Percentiles rank a stretch among this genome's conserved stretches.
Conservation (phyloP, 371 early-diverging fungal genomes). For the Rhizopus arrhizus region DNA sequence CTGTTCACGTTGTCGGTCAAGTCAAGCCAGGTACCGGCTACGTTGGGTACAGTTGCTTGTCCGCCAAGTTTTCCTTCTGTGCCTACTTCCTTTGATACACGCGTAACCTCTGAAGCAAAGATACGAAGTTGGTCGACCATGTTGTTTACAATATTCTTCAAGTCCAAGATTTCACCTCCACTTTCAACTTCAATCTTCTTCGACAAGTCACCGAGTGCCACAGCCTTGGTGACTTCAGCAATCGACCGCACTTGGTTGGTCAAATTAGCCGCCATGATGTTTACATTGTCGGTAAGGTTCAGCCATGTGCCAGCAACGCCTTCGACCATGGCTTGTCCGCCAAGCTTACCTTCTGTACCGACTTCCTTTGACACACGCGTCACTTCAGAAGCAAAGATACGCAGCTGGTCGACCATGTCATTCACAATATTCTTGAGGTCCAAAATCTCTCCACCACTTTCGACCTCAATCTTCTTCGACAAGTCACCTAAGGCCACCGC, state of each 20-base stretch:
- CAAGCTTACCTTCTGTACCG: conserved; percentile 42
- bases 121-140: conserved; percentile 60
- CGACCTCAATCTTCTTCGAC: conserved; percentile 36
- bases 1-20: conserved; percentile 65
- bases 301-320: conserved; percentile 58
- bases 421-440: conserved; percentile 43
- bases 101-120: conserved; percentile 29
- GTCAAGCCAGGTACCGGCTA: conserved; percentile 66
- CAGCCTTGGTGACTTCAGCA: conserved; percentile 57
- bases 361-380: no score
- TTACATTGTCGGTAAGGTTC: conserved; percentile 54
- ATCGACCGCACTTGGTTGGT: conserved; percentile 60
- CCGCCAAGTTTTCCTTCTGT: conserved; percentile 59
- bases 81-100: conserved; percentile 14
- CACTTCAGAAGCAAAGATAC: conserved; percentile 53
- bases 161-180: conserved; percentile 44
- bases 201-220: conserved; percentile 56
- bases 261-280: conserved; percentile 52
- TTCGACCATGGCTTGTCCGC: conserved; percentile 42
- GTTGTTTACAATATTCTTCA: conserved; percentile 31
- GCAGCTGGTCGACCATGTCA: conserved; percentile 56
- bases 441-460: conserved; percentile 39
- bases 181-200: conserved; percentile 54
- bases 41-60: conserved; percentile 51
- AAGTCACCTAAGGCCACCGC: conserved; percentile 59